These are phyloP conservation scores for Septoria linicola DNA, from an alignment of 2,329 filamentous ascomycete species.

Conservation along the genomic window DNA sequence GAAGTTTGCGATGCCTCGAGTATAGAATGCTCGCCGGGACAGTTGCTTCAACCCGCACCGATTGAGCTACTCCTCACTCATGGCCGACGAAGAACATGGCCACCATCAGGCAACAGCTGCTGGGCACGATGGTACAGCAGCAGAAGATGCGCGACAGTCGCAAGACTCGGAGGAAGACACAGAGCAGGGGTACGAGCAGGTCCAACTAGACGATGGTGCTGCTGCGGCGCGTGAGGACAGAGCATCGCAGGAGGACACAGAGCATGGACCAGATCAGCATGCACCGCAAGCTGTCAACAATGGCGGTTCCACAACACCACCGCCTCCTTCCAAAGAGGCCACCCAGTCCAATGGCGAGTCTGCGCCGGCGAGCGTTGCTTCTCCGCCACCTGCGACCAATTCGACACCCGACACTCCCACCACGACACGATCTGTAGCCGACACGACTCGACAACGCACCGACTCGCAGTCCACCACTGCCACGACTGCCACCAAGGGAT, in stretches of 20 bases:
- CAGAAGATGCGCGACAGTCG: not conserved
- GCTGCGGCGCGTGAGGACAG: constrained; percentile 3
- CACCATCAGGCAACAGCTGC: constrained; percentile 13
- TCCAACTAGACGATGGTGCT: constrained; percentile 12
- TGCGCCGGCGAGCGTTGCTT: constrained; percentile 19
- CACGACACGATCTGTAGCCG: constrained; percentile 11
- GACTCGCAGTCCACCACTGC: constrained; percentile 60
- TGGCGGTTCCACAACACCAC: constrained; percentile 3
- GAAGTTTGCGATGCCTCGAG: constrained; percentile 4
- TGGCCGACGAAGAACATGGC: constrained; percentile 35
- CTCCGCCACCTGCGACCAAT: constrained; percentile 21
- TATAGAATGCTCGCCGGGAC: constrained; percentile 16
- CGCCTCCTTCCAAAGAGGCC: no score
- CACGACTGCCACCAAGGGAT: constrained; percentile 50
- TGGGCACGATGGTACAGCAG: constrained; percentile 9
- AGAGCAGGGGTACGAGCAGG: constrained; percentile 6
- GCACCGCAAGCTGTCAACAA: constrained; percentile 18
- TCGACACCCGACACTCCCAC: constrained; percentile 27
- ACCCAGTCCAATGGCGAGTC: constrained; percentile 6
- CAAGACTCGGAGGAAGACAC: constrained; percentile 9
- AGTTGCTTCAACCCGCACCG: constrained; percentile 10
- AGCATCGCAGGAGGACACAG: constrained; percentile 15
- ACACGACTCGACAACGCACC: constrained; percentile 49
- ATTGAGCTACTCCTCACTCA: constrained; percentile 31
- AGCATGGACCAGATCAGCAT: constrained; percentile 12